Evolutionary conservation across 495 filamentous ascomycete genomes (phyloP), one percentile per base, ranked within the genome.

Genomic region (Pyronema omphalodes): DNA sequence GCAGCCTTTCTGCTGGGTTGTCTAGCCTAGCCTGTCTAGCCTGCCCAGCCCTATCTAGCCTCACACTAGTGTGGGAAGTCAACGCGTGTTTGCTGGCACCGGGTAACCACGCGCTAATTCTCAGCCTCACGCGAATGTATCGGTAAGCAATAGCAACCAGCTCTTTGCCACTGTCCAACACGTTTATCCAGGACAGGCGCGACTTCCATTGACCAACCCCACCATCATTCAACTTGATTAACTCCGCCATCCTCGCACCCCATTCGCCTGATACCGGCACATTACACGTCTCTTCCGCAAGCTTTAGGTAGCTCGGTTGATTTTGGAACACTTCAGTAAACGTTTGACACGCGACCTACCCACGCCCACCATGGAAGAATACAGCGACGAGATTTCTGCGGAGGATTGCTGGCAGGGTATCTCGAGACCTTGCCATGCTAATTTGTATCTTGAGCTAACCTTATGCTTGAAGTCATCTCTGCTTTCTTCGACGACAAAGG

Each of bases 401-500:
- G 91, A 96, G 69, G 91, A 96, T 67, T 93, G 86, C 70, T 99
- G 91, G 91, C 82, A 82, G 44, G 61, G 61, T 64, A 64, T 52
- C 23, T 40, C 36, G 12, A 15, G 34, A 7, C 9, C 51, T 52
- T 52, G 35, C 33, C 40, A 34, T 17, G 36, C 23, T 9, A 14
- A 33, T 39, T 49, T 33, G 5, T 35, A 14, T 52, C 11, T 7
- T 33, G 37, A 52, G 23, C 6, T 19, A 29, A 41, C 36, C 4
- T 37, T 5, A 41, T 19, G 29, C n/a, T 17, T 48, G 29, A 46
- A 64, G 93, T 96, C 62, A 94, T 99, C 65, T 84, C 83, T 29
- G 82, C 93, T 1, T 96, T 95, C 72, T 96, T 99, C 70, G 86
- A 94, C 56, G 72, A 73, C 44, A 95, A 95, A 70, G 89, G 93